Evolutionary conservation across 2,329 filamentous ascomycete genomes (phyloP).

Genomic region (Pleurostoma richardsiae): DNA sequence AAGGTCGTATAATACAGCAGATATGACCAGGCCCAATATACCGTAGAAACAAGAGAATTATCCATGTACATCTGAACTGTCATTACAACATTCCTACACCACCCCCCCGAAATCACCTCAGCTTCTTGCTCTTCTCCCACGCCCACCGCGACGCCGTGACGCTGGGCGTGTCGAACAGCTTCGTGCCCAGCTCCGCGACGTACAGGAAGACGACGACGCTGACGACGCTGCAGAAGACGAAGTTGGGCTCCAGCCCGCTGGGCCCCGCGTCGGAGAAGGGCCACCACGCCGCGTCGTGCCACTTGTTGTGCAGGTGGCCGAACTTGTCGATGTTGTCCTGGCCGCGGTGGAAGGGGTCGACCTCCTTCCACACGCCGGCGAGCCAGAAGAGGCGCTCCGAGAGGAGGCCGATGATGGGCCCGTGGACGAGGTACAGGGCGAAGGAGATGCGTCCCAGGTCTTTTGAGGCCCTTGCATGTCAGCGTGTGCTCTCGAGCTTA

Average conservation of each 20-base stretch:
- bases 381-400: constrained; percentile 3
- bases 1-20: too few relatives aligned
- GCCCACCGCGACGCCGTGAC: constrained; percentile 1
- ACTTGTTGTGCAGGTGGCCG: constrained; percentile 3
- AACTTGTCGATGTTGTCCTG: neutral
- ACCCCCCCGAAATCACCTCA: too few relatives aligned
- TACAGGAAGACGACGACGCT: constrained; percentile 3
- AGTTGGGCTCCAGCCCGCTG: constrained; percentile 3
- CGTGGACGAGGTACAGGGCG: constrained; percentile 5
- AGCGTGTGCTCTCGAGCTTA: too few relatives aligned
- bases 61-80: too few relatives aligned
- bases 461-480: neutral
- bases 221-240: constrained; percentile 1
- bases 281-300: constrained; percentile 4
- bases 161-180: constrained; percentile 3
- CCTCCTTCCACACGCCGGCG: neutral
- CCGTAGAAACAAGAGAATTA: too few relatives aligned
- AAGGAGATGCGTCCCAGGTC: constrained; percentile 4
- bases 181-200: constrained; percentile 2
- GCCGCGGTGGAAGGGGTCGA: neutral
- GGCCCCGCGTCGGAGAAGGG: constrained; percentile 1
- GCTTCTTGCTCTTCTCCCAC: neutral
- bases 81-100: too few relatives aligned
- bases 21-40: too few relatives aligned
- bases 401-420: constrained; percentile 2